A percentile compares a stretch with the other conserved stretches of the same genome.
Evolutionary conservation across 495 filamentous ascomycete genomes (phyloP).

Genomic region (Neurospora sp.): DNA sequence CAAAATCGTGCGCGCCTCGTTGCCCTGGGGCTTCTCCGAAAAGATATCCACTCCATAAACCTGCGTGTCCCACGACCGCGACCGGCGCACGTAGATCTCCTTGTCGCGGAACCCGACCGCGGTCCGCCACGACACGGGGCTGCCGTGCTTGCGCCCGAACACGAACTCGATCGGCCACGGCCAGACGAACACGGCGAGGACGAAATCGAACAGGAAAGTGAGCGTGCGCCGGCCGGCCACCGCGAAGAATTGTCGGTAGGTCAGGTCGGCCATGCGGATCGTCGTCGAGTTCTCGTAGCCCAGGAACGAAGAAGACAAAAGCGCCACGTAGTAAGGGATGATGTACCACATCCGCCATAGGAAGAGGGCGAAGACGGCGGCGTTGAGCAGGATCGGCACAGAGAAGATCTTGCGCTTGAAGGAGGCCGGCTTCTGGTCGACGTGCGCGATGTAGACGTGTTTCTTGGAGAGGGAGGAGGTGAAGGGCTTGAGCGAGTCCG

Average conservation of each 20-base stretch:
- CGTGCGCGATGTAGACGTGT: slow-evolving; percentile 69
- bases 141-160: slow-evolving; percentile 37
- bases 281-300: slow-evolving; percentile 50
- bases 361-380: slow-evolving; percentile 47
- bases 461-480: slow-evolving; percentile 46
- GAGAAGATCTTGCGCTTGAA: slow-evolving; percentile 71
- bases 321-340: slow-evolving; percentile 53
- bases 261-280: slow-evolving; percentile 41
- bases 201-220: slow-evolving; percentile 60
- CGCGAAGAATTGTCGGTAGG: slow-evolving; percentile 37
- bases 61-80: slow-evolving; percentile 47
- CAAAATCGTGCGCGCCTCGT: slow-evolving; percentile 19
- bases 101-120: slow-evolving; percentile 55
- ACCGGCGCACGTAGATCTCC: slow-evolving; percentile 68
- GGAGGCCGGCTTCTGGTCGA: slow-evolving; percentile 52
- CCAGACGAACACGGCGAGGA: slow-evolving; percentile 56
- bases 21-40: slow-evolving; percentile 1
- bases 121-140: slow-evolving; percentile 58
- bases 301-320: slow-evolving; percentile 45
- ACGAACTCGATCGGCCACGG: slow-evolving; percentile 71
- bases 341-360: slow-evolving; percentile 50
- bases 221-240: slow-evolving; percentile 44
- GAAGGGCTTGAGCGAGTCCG: slow-evolving; percentile 49
- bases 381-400: slow-evolving; percentile 62
- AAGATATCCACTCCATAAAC: slow-evolving; percentile 18